Evolutionary conservation across 148 eudicot genomes (phyloP).

Genomic region (Mesembryanthemum crystallinum): DNA sequence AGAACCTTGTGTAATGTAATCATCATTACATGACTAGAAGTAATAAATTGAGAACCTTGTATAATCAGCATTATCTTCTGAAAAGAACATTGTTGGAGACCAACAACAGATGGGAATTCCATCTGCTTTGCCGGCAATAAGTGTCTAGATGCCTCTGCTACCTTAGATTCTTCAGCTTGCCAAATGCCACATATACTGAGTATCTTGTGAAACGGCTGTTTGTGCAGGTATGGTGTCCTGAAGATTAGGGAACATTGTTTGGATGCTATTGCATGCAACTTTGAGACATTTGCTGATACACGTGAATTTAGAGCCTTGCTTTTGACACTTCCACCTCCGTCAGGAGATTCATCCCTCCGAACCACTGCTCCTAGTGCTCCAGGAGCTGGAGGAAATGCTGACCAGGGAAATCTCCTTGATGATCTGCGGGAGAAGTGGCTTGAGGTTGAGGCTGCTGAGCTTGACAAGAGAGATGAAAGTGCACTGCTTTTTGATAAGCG

Average conservation of each 20-base stretch:
- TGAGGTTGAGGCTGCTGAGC: constrained; percentile 87
- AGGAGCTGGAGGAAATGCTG: constrained; percentile 58
- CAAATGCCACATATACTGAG: too few species aligned
- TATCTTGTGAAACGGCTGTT: neutral
- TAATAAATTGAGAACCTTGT: too few species aligned
- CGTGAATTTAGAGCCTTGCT: constrained; percentile 80
- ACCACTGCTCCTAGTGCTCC: constrained; percentile 98
- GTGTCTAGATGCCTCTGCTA: too few species aligned
- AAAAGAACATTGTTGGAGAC: too few species aligned
- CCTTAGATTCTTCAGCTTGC: too few species aligned
- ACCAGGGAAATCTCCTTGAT: constrained; percentile 75
- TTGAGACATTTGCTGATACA: constrained; percentile 84
- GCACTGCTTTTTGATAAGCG: constrained; percentile 84
- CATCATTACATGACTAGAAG: too few species aligned
- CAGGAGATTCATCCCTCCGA: constrained; percentile 88
- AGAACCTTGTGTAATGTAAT: too few species aligned
- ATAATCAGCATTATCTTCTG: too few species aligned
- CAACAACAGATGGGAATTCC: too few species aligned
- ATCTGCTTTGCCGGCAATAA: neutral
- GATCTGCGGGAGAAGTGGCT: constrained; percentile 97
- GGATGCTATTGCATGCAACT: constrained; percentile 78
- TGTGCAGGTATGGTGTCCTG: constrained; percentile 74
- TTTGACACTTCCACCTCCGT: constrained; percentile 91
- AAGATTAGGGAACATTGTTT: constrained; percentile 91
- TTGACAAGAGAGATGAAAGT: constrained; percentile 88